Base-by-base conservation (phyloP, 371 early-diverging fungal species). In the Mucor irregularis region DNA sequence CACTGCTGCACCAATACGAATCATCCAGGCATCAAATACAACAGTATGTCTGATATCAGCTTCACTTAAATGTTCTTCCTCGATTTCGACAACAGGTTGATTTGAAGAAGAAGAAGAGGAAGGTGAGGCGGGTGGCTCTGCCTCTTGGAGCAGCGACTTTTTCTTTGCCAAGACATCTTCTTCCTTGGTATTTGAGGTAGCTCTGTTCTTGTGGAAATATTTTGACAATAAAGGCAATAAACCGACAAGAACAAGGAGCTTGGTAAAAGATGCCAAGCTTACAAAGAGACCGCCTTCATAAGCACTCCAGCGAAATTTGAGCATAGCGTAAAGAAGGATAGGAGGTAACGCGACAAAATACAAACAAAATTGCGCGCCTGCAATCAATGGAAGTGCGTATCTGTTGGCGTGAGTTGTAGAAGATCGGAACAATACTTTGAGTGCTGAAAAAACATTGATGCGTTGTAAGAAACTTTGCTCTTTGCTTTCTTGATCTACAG, bases 1-100 rank as follows among this genome's bases (percentile, higher is more conserved):
- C 31, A 76, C 50, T 0, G 53, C 35, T 5, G 62, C 53, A 4
- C 83, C 83, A 10, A 66, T 43, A 5, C 82, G 72, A 25, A 80
- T 46, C 59, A 81, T 56, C 78, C 78, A 76, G 1, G 63, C 52
- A 35, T 82, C 80, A 38, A 80, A 75, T 34, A 35, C 10, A 24
- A 68, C 50, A 5, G 56, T 29, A 28, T 48, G 57, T 25, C 21
- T 35, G 0, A 29, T n/a, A 14, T 45, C 35, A 5, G 24, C 19
- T 9, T 53, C 54, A 11, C 16, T 33, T 21, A 10, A 30, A 24
- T 31, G 29, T 16, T 11, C 43, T 11, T 4, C 25, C 6, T 42
- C 42, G 19, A 29, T 11, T 31, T 19, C 33, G 11, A 21, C 3
- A 10, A 17, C 7, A 49, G 17, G 14, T 4, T 6, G 6, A 4